Conservation (phyloP, 306 rosid species). For the Cicer pinnatifidum region DNA sequence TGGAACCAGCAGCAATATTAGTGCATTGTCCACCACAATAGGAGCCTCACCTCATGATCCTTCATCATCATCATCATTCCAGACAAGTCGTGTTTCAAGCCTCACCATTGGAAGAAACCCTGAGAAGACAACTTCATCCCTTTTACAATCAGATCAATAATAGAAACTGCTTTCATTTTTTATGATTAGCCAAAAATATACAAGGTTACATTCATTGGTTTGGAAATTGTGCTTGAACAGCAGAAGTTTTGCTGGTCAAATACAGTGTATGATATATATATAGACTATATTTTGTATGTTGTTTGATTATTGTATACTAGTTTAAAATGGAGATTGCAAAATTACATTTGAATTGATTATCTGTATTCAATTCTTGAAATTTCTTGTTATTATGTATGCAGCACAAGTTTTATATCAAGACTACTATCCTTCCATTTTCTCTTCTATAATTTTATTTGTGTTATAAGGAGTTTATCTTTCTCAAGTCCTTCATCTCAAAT, state of each 20-base stretch:
- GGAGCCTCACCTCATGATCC: slow-evolving; percentile 45
- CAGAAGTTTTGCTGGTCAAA: not conserved
- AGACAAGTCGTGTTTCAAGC: slow-evolving; percentile 40
- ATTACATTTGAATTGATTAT: not conserved
- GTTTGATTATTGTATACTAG: not conserved
- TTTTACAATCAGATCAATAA: slow-evolving; percentile 44
- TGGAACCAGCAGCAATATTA: slow-evolving; percentile 54
- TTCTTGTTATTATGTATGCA: not conserved
- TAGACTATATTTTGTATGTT: not conserved
- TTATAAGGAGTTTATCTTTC: too few species aligned
- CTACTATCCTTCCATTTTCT: not conserved
- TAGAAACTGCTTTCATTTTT: slow-evolving; percentile 24
- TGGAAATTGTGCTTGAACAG: not conserved
- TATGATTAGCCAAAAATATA: not conserved
- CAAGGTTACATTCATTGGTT: not conserved
- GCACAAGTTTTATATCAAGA: not conserved
- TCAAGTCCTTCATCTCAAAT: too few species aligned
- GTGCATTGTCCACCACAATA: slow-evolving; percentile 52
- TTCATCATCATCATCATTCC: slow-evolving; percentile 50
- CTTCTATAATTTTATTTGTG: not conserved
- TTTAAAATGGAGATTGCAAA: slow-evolving; percentile 22
- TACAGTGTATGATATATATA: slow-evolving; percentile 7
- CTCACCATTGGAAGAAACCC: slow-evolving; percentile 41
- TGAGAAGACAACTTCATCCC: slow-evolving; percentile 60
- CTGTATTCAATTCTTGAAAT: slow-evolving; percentile 6